Conservation (phyloP, 2,329 filamentous ascomycete genomes). For the Amesomyces nigricolor region DNA sequence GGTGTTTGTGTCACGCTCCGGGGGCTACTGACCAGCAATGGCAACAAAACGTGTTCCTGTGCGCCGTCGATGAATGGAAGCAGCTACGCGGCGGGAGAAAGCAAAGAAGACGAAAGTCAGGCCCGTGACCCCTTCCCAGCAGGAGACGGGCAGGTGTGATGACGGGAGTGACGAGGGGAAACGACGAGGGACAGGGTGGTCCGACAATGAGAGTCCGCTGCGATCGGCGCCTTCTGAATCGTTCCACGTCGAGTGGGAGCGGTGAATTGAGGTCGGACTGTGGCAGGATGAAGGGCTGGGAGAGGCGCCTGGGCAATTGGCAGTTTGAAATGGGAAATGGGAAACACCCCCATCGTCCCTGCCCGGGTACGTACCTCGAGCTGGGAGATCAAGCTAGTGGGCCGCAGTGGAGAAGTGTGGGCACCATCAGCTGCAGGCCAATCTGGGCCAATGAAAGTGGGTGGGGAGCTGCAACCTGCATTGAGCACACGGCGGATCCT, state of each 20-base stretch:
- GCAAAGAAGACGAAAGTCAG: slow-evolving; percentile 6
- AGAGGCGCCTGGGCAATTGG: not conserved
- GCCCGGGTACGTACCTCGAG: slow-evolving; percentile 13
- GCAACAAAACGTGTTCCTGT: slow-evolving; percentile 9
- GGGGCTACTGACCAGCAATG: slow-evolving; percentile 16
- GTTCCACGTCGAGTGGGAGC: slow-evolving; percentile 8
- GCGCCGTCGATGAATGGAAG: slow-evolving; percentile 2
- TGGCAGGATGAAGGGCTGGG: slow-evolving; percentile 3
- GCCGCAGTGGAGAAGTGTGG: not conserved
- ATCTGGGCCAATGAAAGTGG: not conserved
- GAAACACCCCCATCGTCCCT: slow-evolving; percentile 9
- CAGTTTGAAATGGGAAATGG: slow-evolving; percentile 19
- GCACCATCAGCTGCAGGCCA: not conserved
- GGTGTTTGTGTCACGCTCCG: slow-evolving; percentile 7
- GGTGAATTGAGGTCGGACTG: slow-evolving; percentile 14
- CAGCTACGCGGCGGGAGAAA: not conserved
- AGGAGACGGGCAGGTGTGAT: slow-evolving; percentile 14
- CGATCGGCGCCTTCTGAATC: slow-evolving; percentile 12
- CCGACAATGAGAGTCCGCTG: no score
- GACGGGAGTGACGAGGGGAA: slow-evolving; percentile 6
- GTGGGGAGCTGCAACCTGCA: slow-evolving; percentile 10
- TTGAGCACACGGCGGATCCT: slow-evolving; percentile 1
- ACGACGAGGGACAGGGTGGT: not conserved
- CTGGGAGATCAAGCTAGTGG: slow-evolving; percentile 13
- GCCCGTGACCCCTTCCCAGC: slow-evolving; percentile 23